Evolutionary conservation across 495 filamentous ascomycete genomes (phyloP).

Genomic region (Penicillium herquei): DNA sequence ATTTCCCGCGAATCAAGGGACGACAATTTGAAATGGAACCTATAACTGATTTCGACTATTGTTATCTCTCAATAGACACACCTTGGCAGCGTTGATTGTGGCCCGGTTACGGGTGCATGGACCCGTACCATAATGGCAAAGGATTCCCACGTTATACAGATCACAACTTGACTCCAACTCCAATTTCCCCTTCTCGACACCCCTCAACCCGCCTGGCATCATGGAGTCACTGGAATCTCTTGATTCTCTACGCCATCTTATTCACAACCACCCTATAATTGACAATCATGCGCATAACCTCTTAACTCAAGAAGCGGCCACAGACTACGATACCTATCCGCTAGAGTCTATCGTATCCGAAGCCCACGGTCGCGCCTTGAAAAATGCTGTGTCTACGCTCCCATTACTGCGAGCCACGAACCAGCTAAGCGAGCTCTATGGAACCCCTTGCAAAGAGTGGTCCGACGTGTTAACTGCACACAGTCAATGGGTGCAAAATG

Average conservation of each 20-base stretch:
- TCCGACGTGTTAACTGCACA: conserved; percentile 62
- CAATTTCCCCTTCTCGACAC: neutral
- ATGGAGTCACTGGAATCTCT: conserved; percentile 36
- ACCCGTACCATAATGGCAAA: too few species aligned
- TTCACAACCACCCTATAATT: conserved; percentile 72
- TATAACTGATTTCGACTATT: too few species aligned
- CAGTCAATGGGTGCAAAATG: conserved; percentile 50
- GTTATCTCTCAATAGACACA: too few species aligned
- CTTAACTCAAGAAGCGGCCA: conserved; percentile 40
- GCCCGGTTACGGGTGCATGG: too few species aligned
- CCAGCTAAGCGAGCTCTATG: conserved; percentile 64
- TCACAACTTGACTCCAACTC: neutral
- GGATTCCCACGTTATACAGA: too few species aligned
- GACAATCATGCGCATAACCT: conserved; percentile 89
- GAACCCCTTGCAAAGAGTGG: conserved; percentile 55
- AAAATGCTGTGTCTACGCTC: conserved; percentile 57
- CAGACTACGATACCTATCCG: conserved; percentile 39
- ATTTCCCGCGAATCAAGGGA: too few species aligned
- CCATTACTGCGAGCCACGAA: conserved; percentile 68
- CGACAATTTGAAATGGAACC: too few species aligned
- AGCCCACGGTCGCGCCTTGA: conserved; percentile 66
- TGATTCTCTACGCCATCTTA: conserved; percentile 42
- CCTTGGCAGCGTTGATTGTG: too few species aligned
- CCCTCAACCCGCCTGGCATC: conserved; percentile 1
- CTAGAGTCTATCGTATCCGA: conserved; percentile 68